Evolutionary conservation across 106 monocot species (phyloP), one percentile per base, ranked within the genome.

Genomic region (Hemerocallis citrina): DNA sequence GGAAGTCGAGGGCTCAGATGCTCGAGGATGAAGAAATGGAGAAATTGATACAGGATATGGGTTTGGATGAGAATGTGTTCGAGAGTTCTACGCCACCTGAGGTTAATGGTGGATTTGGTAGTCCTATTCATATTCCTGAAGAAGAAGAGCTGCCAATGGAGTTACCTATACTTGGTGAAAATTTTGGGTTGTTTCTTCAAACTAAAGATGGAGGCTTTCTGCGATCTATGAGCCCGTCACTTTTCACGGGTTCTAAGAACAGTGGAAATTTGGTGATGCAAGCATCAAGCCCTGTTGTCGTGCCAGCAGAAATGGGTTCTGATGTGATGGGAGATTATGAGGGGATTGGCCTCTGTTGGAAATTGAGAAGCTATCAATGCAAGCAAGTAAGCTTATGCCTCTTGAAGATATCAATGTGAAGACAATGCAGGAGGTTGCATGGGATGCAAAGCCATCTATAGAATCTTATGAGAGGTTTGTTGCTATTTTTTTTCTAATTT

Each of bases 231-330:
- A 96, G 65, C 38, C 95, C 95, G 40, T 46, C 64, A 1, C 55
- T 86, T 38, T 95, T 95, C 57, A 73, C 60, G 46, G 83, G 82
- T 72, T 65, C 94, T 0, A 85, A 86, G 72, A 80, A 74, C 55
- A 78, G 76, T 47, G 85, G 81, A 11, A 81, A 63, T 37, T 72
- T 96, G 68, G 50, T 96, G 30, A 90, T 96, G 95, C 95, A 96
- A 63, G 81, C 79, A 45, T 96, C 95, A 4, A 81, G 74, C 39
- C 95, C 90, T 32, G 74, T 96, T 62, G 90, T 96, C 11, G 65
- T 96, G 62, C 90, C 95, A 5, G 89, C 95, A 57, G 90, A 90
- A 59, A 86, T 96, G 89, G 95, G 95, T 22, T 83, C 80, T 61
- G 84, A 70, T n/a, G 65, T 90, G 38, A 87, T 86, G 95, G 95